Conservation (phyloP, 345 rosid genomes). For the Eucalyptus regnans region DNA sequence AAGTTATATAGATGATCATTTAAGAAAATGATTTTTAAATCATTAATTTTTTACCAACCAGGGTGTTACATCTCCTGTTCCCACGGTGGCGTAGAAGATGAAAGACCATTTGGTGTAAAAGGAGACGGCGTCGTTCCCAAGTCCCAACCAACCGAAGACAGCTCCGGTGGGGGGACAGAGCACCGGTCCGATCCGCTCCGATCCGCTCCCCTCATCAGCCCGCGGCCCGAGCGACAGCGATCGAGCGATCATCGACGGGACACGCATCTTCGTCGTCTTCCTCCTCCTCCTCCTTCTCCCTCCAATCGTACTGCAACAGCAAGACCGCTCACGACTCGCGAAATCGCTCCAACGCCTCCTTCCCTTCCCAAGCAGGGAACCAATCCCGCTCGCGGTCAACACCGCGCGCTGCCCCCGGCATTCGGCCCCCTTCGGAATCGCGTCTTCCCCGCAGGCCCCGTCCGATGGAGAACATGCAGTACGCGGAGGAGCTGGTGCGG, state of each 20-base stretch:
- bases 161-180: not conserved
- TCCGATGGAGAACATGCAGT: constrained; percentile 59
- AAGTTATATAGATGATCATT: no score
- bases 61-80: not conserved
- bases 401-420: not conserved
- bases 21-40: no score
- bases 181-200: not conserved
- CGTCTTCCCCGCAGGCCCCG: not conserved
- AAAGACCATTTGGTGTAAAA: not conserved
- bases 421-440: not conserved
- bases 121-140: not conserved
- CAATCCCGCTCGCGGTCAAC: not conserved
- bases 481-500: constrained; percentile 57
- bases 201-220: not conserved
- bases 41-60: not conserved
- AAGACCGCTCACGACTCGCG: not conserved
- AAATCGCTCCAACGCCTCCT: not conserved
- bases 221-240: not conserved
- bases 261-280: not conserved
- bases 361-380: not conserved
- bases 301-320: not conserved
- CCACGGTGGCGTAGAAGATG: not conserved
- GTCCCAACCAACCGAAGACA: not conserved
- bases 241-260: not conserved
- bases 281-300: not conserved